A percentile compares a stretch with the other conserved stretches of the same genome.
These are phyloP conservation scores for Cadophora gregata DNA, from an alignment of 2,329 filamentous ascomycete species.

Conservation along the genomic window DNA sequence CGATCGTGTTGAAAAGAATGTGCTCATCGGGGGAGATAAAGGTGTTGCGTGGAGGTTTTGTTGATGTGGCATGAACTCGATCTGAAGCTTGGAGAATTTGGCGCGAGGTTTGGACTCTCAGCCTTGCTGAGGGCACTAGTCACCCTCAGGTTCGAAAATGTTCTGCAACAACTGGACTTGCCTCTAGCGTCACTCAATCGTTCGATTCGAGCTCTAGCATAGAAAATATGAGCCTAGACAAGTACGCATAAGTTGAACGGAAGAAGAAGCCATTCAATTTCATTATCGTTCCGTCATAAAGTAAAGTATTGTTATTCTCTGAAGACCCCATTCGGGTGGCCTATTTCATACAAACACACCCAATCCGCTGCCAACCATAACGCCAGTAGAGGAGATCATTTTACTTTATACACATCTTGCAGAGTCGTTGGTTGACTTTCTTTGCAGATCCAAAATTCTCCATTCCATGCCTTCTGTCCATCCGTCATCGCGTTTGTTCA, in stretches of 20 bases:
- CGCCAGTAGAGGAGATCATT: constrained; percentile 31
- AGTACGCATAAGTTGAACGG: too few relatives aligned
- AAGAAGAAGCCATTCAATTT: background rate
- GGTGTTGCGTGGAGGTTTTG: constrained; percentile 14
- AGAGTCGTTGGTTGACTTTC: background rate
- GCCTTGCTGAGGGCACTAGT: constrained; percentile 12
- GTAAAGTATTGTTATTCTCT: too few relatives aligned
- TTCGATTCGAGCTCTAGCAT: too few relatives aligned
- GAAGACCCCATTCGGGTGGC: background rate
- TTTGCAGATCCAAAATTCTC: background rate
- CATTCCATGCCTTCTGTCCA: background rate
- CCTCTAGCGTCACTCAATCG: too few relatives aligned
- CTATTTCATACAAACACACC: background rate
- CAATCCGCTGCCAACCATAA: constrained; percentile 14
- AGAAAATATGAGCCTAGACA: too few relatives aligned
- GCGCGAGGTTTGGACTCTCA: constrained; percentile 12
- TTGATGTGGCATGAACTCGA: background rate
- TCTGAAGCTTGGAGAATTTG: constrained; percentile 3
- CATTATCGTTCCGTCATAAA: background rate
- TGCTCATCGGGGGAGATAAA: constrained; percentile 1
- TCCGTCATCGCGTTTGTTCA: constrained; percentile 6
- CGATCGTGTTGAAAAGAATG: background rate
- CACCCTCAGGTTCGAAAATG: background rate
- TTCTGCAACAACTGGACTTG: too few relatives aligned
- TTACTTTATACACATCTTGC: constrained; percentile 25